Evolutionary conservation across 352 stramenopile species (phyloP), one percentile per base, ranked within the genome.

Genomic region (Thraustochytrium striatum): DNA sequence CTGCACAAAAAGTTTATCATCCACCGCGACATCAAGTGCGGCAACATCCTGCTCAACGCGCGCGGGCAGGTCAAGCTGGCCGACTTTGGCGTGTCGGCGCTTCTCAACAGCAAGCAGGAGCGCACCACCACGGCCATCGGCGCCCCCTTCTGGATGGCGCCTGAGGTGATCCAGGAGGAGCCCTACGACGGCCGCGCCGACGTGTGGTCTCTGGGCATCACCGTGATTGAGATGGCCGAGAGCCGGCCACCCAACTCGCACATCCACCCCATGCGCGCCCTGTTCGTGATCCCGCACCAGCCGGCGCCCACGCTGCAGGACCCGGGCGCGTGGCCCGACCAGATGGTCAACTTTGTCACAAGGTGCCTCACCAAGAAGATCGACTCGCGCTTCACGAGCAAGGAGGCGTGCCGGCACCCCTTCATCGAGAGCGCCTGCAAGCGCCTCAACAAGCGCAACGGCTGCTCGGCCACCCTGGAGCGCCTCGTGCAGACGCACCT

Each of bases 91-190:
- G 84, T 95, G 25, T 52, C 38, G 5, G 57, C 43, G 21, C 32
- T 69, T n/a, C 25, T 83, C 21, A 57, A 85, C 36, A 72, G 47
- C 52, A 55, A 97, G 85, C 98, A 91, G 2, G 92, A 98, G 72
- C 98, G 94, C 72, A 98, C 93, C 70, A 97, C 95, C 82, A 98
- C 95, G n/a, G 92, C 97, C 7, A 95, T 98, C n/a, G 95, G 95
- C 13, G 97, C 92, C 69, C 95, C 95, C 1, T 99, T 98, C 87
- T 99, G 95, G 95, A 99, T 99, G 93, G 93, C 93, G 1, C 94
- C 89, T 13, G 89, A 94, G 78, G 50, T 32, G 28, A 88, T 93
- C 19, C 91, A 92, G 80, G 85, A 90, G 80, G 88, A 93, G 83
- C 84, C 84, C 30, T 99, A 99, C 85, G 94, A 98, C 85, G 96